These are phyloP conservation scores for Austroboletus olivaceoglutinosus DNA, from an alignment of 1,284 basidiomycete species.

Conservation along the genomic window DNA sequence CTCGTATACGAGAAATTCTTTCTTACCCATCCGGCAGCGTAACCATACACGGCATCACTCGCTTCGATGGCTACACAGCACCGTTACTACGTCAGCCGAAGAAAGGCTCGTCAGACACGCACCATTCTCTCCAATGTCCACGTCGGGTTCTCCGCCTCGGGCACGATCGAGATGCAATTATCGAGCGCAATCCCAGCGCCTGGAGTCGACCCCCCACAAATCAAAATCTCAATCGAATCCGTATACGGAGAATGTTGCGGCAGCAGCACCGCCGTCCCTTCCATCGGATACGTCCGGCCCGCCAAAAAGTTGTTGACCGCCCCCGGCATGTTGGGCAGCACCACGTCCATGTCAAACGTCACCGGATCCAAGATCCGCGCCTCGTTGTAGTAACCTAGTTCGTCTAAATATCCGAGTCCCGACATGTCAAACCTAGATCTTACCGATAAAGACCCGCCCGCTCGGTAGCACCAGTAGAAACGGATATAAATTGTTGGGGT, in stretches of 20 bases:
- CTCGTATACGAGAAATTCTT: background rate
- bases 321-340: slow-evolving; percentile 42
- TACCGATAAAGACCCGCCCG: slow-evolving; percentile 63
- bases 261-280: slow-evolving; percentile 66
- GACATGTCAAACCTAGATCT: slow-evolving; percentile 13
- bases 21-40: slow-evolving; percentile 54
- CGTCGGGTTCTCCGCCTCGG: slow-evolving; percentile 54
- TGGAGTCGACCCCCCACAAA: slow-evolving; percentile 74
- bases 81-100: background rate
- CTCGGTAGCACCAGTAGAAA: slow-evolving; percentile 71
- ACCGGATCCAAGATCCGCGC: slow-evolving; percentile 67
- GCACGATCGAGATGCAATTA: slow-evolving; percentile 66
- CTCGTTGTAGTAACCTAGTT: slow-evolving; percentile 70
- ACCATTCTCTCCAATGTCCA: slow-evolving; percentile 78
- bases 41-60: slow-evolving; percentile 74
- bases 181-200: slow-evolving; percentile 57
- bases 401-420: background rate
- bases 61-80: slow-evolving; percentile 57
- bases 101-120: too few species aligned
- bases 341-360: slow-evolving; percentile 60
- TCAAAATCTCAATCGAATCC: slow-evolving; percentile 61
- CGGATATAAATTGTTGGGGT: slow-evolving; percentile 75
- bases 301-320: slow-evolving; percentile 70
- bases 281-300: slow-evolving; percentile 76
- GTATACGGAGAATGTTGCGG: slow-evolving; percentile 71